These are phyloP conservation scores for Metarhizium brunneum DNA, from an alignment of 2,329 filamentous ascomycete genomes.

Conservation along the genomic window DNA sequence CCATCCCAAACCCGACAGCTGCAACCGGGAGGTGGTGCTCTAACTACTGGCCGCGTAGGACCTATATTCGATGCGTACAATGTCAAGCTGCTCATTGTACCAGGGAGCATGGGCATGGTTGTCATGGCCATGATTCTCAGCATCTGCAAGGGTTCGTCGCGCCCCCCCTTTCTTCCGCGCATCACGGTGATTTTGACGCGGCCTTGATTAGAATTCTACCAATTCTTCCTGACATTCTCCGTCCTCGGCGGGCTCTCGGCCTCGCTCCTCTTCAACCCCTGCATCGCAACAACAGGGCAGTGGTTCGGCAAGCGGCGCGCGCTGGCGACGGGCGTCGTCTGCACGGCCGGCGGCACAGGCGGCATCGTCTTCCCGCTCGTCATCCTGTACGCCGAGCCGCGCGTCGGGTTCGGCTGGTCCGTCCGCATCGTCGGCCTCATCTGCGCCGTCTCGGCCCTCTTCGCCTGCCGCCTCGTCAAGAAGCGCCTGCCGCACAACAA, in stretches of 20 bases:
- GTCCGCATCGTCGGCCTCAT: slow-evolving; percentile 21
- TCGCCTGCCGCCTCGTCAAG: slow-evolving; percentile 21
- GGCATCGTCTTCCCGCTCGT: slow-evolving; percentile 41
- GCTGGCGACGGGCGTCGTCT: slow-evolving; percentile 59
- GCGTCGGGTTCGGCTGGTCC: slow-evolving; percentile 23
- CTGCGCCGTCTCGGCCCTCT: slow-evolving; percentile 9
- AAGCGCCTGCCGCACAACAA: slow-evolving; percentile 40
- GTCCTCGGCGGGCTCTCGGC: slow-evolving; percentile 56
- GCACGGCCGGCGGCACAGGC: slow-evolving; percentile 53
- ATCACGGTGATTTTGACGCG: background rate
- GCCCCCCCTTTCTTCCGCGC: background rate
- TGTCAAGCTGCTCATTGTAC: slow-evolving; percentile 46
- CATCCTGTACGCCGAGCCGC: slow-evolving; percentile 13
- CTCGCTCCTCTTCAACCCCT: slow-evolving; percentile 61
- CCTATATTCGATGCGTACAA: slow-evolving; percentile 63
- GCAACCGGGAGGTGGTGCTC: no score
- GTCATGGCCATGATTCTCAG: slow-evolving; percentile 44
- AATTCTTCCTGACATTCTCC: slow-evolving; percentile 62
- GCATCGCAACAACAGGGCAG: slow-evolving; percentile 57
- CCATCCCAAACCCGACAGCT: background rate
- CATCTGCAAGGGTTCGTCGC: slow-evolving; percentile 1
- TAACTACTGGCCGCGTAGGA: slow-evolving; percentile 17
- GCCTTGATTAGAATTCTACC: slow-evolving; percentile 44
- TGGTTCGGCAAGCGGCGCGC: slow-evolving; percentile 58
- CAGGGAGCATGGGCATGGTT: slow-evolving; percentile 47